A percentile compares a stretch with the other conserved stretches of the same genome.
Evolutionary conservation across 1,284 basidiomycete genomes (phyloP).

Genomic region (Stygiomarasmius scandens): DNA sequence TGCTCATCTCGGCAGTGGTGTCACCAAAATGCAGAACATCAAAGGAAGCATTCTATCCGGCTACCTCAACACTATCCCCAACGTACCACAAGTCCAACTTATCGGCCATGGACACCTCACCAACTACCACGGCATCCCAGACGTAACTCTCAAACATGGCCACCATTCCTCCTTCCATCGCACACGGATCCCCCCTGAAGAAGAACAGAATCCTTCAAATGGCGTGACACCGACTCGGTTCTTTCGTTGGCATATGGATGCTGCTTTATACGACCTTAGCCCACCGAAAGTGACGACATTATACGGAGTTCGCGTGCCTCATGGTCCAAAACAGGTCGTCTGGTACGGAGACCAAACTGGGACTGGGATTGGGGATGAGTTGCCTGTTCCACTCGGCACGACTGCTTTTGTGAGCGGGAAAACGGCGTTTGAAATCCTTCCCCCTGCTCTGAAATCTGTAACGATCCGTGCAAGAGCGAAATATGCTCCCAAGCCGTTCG

Average conservation of each 20-base stretch:
- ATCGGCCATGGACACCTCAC: constrained; percentile 71
- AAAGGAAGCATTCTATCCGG: constrained; percentile 68
- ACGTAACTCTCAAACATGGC: constrained; percentile 64
- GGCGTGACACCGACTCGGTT: constrained; percentile 55
- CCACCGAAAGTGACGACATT: constrained; percentile 72
- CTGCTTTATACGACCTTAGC: constrained; percentile 66
- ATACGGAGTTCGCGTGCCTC: constrained; percentile 62
- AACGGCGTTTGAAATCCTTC: constrained; percentile 69
- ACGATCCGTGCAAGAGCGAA: constrained; percentile 64
- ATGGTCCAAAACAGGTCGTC: constrained; percentile 55
- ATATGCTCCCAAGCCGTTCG: constrained; percentile 75
- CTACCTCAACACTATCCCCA: constrained; percentile 73
- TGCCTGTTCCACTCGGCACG: constrained; percentile 66
- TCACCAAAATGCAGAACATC: constrained; percentile 64
- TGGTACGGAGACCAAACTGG: constrained; percentile 74
- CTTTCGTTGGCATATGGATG: constrained; percentile 74
- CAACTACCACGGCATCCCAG: constrained; percentile 64
- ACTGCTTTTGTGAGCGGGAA: constrained; percentile 65
- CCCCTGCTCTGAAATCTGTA: constrained; percentile 59
- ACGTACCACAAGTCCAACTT: constrained; percentile 71
- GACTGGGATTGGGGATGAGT: constrained; percentile 67
- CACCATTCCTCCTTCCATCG: constrained; percentile 73
- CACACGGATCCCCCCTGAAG: constrained; percentile 53
- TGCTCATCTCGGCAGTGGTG: constrained; percentile 60
- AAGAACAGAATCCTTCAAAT: constrained; percentile 43